These are phyloP conservation scores for Tripterygium wilfordii DNA, from an alignment of 177 flowering plant species.

Conservation along the genomic window DNA sequence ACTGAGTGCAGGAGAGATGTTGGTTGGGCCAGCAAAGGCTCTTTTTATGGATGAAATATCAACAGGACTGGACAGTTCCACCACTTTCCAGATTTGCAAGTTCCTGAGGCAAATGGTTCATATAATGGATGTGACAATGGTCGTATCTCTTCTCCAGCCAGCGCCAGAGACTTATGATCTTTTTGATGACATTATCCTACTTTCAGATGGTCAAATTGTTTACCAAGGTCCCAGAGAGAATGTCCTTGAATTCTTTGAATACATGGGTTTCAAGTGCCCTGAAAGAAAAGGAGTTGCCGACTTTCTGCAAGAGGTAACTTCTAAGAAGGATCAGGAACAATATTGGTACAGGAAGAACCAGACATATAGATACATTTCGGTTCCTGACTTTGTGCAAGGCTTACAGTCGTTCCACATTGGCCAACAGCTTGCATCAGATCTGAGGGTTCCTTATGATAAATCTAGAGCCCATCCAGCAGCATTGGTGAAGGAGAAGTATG, in stretches of 20 bases:
- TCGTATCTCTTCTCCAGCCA: slow-evolving; percentile 53
- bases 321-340: slow-evolving; percentile 56
- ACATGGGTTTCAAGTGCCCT: slow-evolving; percentile 55
- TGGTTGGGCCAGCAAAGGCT: slow-evolving; percentile 59
- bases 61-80: slow-evolving; percentile 58
- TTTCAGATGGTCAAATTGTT: slow-evolving; percentile 53
- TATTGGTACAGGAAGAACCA: slow-evolving; percentile 38
- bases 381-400: slow-evolving; percentile 33
- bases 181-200: slow-evolving; percentile 52
- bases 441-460: slow-evolving; percentile 43
- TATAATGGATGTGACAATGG: slow-evolving; percentile 49
- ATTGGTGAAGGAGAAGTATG: slow-evolving; percentile 46
- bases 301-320: slow-evolving; percentile 64
- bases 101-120: slow-evolving; percentile 59
- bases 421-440: slow-evolving; percentile 31
- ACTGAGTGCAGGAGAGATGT: slow-evolving; percentile 48
- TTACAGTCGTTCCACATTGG: slow-evolving; percentile 38
- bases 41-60: slow-evolving; percentile 66
- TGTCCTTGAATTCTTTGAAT: slow-evolving; percentile 45
- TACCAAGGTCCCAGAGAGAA: slow-evolving; percentile 57
- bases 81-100: slow-evolving; percentile 49
- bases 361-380: slow-evolving; percentile 33
- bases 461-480: slow-evolving; percentile 42
- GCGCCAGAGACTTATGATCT: slow-evolving; percentile 58
- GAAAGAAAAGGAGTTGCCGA: slow-evolving; percentile 60